phyloP scores from a whole-genome alignment of 805 yeast species.

The Yamadazyma olivae region DNA sequence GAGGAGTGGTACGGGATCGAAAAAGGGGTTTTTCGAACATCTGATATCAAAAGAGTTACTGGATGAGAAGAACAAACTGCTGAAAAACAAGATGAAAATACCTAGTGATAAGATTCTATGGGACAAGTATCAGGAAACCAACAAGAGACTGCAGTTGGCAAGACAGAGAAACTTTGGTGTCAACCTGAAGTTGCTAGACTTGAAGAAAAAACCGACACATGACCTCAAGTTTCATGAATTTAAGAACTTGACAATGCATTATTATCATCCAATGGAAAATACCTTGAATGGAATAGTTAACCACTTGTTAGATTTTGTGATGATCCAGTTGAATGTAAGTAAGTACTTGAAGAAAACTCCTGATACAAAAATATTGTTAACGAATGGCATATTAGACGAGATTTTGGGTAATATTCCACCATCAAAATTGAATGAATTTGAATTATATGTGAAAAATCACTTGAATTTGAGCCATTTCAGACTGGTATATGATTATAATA shows the following conservation, averaged over 20 bases:
- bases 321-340: conserved; percentile 28
- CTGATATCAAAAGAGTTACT: too few relatives aligned
- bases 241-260: conserved; percentile 1
- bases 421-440: background rate
- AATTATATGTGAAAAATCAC: background rate
- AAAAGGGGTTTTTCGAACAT: too few relatives aligned
- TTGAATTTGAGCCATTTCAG: background rate
- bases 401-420: background rate
- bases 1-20: too few relatives aligned
- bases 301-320: conserved; percentile 20
- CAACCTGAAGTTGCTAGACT: too few relatives aligned
- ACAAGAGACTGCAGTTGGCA: too few relatives aligned
- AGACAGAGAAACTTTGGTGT: too few relatives aligned
- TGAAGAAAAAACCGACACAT: too few relatives aligned
- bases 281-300: conserved; percentile 7
- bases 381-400: background rate
- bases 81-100: too few relatives aligned
- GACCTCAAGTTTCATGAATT: background rate
- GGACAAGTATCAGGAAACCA: too few relatives aligned
- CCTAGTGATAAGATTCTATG: too few relatives aligned
- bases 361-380: background rate
- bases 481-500: conserved; percentile 12
- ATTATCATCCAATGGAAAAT: conserved; percentile 9
- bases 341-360: conserved; percentile 2
- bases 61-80: too few relatives aligned